Evolutionary conservation across 2,329 filamentous ascomycete species (phyloP).

Genomic region (Nemania sp.): DNA sequence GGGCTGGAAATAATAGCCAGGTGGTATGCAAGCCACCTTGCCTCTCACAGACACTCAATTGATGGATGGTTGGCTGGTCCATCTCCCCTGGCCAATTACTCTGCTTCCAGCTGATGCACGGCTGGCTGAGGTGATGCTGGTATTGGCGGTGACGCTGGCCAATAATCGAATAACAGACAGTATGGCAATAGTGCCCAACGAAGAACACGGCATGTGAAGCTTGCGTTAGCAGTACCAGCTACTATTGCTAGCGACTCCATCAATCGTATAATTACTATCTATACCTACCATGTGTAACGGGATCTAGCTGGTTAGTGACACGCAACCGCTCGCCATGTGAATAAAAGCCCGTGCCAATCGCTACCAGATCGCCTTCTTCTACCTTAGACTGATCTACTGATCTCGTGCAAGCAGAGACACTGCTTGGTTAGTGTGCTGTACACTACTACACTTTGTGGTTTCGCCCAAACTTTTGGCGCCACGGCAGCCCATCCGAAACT

Average conservation of each 20-base stretch:
- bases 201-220: conserved; percentile 16
- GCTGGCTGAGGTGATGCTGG: background rate
- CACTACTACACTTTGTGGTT: background rate
- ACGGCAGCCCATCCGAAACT: conserved; percentile 21
- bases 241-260: conserved; percentile 2
- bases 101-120: background rate
- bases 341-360: conserved; percentile 10
- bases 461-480: conserved; percentile 14
- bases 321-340: conserved; percentile 16
- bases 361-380: conserved; percentile 25
- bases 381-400: conserved; percentile 26
- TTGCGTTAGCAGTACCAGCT: background rate
- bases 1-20: conserved; percentile 7
- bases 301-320: conserved; percentile 25
- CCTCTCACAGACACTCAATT: background rate
- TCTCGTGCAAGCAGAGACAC: conserved; percentile 11
- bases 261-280: conserved; percentile 11
- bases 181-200: background rate
- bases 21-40: conserved; percentile 27
- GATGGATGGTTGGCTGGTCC: conserved; percentile 2
- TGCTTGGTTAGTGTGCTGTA: conserved; percentile 11
- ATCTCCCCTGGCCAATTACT: conserved; percentile 1
- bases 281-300: conserved; percentile 18
- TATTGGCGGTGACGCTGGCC: background rate
- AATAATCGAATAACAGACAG: background rate